Percentiles rank a stretch among this genome's conserved stretches.
These are phyloP conservation scores for Omphalea diandra DNA, from an alignment of 441 rosid species.

Conservation along the genomic window DNA sequence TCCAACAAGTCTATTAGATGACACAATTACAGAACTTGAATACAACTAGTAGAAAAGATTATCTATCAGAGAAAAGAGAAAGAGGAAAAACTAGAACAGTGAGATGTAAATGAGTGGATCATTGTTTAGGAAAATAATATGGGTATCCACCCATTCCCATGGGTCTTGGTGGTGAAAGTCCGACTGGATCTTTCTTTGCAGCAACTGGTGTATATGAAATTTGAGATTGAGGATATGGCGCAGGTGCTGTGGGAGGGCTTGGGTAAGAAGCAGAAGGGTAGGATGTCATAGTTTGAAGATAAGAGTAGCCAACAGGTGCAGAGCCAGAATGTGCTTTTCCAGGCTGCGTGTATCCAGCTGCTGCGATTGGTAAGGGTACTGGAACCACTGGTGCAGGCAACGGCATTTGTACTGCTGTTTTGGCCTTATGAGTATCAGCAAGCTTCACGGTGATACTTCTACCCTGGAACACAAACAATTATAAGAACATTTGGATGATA, in stretches of 20 bases:
- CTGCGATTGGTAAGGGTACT: conserved; percentile 30
- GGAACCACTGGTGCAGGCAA: conserved; percentile 36
- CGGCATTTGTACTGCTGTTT: conserved; percentile 37
- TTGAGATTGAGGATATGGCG: conserved; percentile 39
- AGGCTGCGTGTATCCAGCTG: conserved; percentile 43
- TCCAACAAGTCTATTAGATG: background rate
- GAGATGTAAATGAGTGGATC: background rate
- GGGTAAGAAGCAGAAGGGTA: conserved; percentile 39
- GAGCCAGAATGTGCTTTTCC: conserved; percentile 39
- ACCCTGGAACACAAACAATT: conserved; percentile 33
- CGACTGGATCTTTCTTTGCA: conserved; percentile 40
- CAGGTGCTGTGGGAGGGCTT: conserved; percentile 37
- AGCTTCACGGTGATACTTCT: conserved; percentile 47
- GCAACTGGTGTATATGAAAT: conserved; percentile 32
- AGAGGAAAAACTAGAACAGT: background rate
- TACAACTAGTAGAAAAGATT: background rate
- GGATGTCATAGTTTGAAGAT: conserved; percentile 40
- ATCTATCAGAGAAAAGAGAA: background rate
- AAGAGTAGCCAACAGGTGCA: conserved; percentile 40
- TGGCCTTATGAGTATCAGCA: conserved; percentile 52
- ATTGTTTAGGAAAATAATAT: conserved; percentile 41
- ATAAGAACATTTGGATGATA: background rate
- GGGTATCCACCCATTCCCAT: conserved; percentile 54
- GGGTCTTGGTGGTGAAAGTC: conserved; percentile 32
- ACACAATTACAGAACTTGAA: background rate